phyloP scores from a whole-genome alignment of 164 flowering plant genomes.

The Taxillus chinensis region DNA sequence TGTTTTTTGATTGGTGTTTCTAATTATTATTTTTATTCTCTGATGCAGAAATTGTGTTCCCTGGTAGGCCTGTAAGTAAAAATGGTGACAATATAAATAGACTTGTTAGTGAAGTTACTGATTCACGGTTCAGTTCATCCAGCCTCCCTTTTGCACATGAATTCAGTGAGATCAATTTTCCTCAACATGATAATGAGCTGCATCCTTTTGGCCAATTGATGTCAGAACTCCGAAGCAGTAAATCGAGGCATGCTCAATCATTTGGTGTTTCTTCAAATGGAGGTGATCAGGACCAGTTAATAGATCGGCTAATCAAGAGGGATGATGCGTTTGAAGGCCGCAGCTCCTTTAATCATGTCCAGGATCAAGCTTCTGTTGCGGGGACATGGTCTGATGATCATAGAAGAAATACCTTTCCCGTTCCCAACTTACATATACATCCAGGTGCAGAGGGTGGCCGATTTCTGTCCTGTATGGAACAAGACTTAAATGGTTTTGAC shows the following conservation, averaged over 20 bases:
- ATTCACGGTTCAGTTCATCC: slow-evolving; percentile 14
- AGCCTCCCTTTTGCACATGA: slow-evolving; percentile 26
- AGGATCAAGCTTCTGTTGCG: slow-evolving; percentile 27
- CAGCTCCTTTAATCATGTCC: slow-evolving; percentile 20
- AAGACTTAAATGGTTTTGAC: slow-evolving; percentile 32
- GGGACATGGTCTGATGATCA: slow-evolving; percentile 52
- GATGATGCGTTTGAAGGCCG: slow-evolving; percentile 9
- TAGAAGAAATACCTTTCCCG: slow-evolving; percentile 24
- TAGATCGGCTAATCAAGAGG: slow-evolving; percentile 22
- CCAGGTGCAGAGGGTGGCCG: slow-evolving; percentile 34
- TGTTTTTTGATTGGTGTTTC: slow-evolving; percentile 2
- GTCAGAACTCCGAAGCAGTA: slow-evolving; percentile 68
- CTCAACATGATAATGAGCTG: slow-evolving; percentile 35
- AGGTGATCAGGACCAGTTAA: slow-evolving; percentile 15
- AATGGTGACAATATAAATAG: slow-evolving; percentile 25
- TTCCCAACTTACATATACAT: slow-evolving; percentile 20
- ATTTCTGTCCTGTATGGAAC: slow-evolving; percentile 30
- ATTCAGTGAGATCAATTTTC: slow-evolving; percentile 16
- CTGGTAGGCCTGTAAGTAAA: slow-evolving; percentile 42
- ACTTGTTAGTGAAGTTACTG: slow-evolving; percentile 21
- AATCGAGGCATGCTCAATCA: slow-evolving; percentile 28
- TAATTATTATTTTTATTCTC: slow-evolving; percentile 1
- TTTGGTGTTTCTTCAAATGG: slow-evolving; percentile 26
- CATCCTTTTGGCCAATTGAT: slow-evolving; percentile 72
- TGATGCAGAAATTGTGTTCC: slow-evolving; percentile 49